phyloP scores from a whole-genome alignment of 306 rosid genomes.

The Biancaea sappan region DNA sequence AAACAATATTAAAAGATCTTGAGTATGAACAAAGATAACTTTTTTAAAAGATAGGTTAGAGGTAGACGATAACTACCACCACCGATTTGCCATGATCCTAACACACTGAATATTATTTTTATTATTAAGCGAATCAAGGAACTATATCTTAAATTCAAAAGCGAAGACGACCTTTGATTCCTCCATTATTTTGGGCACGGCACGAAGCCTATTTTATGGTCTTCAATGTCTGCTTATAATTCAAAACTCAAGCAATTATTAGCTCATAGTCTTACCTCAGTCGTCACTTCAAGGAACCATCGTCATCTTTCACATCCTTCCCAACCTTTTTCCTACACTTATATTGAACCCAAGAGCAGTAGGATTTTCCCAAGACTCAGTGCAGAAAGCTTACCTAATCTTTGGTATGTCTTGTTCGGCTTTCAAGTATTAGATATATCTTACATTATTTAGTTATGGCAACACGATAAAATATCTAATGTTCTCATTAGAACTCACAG shows the following conservation, averaged over 20 bases:
- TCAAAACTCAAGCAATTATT: constrained; percentile 15
- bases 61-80: no score
- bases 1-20: no score
- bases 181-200: constrained; percentile 36
- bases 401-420: neutral
- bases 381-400: constrained; percentile 7
- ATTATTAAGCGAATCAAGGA: no score
- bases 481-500: constrained; percentile 3
- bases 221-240: neutral
- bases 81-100: no score
- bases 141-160: constrained; percentile 25
- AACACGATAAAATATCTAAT: neutral
- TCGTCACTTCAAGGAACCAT: neutral
- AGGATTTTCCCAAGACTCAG: constrained; percentile 1
- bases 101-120: no score
- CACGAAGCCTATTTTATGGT: no score
- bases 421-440: no score
- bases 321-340: constrained; percentile 24
- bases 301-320: constrained; percentile 15
- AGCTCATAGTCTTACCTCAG: constrained; percentile 21
- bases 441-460: no score
- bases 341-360: constrained; percentile 17
- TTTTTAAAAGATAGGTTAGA: no score
- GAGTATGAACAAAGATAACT: no score
- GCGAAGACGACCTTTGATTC: constrained; percentile 39